Conservation (phyloP, 805 yeast species). For the Myxozyma sirexii region DNA sequence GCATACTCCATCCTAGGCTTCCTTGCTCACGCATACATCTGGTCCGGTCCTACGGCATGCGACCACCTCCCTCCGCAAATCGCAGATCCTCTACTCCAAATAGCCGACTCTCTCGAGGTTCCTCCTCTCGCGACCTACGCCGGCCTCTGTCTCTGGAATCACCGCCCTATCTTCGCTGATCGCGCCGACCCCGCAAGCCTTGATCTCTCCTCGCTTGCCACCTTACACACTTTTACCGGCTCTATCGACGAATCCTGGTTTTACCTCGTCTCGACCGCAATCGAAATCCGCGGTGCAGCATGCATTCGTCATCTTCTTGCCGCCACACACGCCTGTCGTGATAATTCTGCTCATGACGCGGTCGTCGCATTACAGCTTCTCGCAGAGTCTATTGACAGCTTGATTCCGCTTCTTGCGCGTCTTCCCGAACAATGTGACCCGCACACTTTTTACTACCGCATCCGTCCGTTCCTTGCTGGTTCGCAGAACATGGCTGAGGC, state of each 20-base stretch:
- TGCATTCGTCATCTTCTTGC: slow-evolving; percentile 68
- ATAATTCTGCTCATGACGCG: slow-evolving; percentile 49
- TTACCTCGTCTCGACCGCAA: slow-evolving; percentile 81
- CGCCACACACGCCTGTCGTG: slow-evolving; percentile 61
- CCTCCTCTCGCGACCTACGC: slow-evolving; percentile 92
- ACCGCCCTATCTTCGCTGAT: slow-evolving; percentile 39
- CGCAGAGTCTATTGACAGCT: slow-evolving; percentile 72
- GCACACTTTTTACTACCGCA: slow-evolving; percentile 80
- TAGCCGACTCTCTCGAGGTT: slow-evolving; percentile 62
- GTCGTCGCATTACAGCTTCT: slow-evolving; percentile 57
- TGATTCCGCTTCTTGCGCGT: slow-evolving; percentile 71
- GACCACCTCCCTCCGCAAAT: slow-evolving; percentile 63
- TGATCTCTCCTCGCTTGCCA: slow-evolving; percentile 71
- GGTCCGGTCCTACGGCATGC: slow-evolving; percentile 71
- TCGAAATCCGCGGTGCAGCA: slow-evolving; percentile 79
- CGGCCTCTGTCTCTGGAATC: slow-evolving; percentile 87
- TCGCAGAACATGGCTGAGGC: slow-evolving; percentile 90
- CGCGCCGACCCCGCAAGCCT: slow-evolving; percentile 60
- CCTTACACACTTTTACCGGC: slow-evolving; percentile 85
- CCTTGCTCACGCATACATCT: slow-evolving; percentile 83
- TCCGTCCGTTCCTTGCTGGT: slow-evolving; percentile 90
- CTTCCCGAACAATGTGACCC: slow-evolving; percentile 97
- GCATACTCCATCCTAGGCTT: slow-evolving; percentile 82
- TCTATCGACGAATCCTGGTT: slow-evolving; percentile 93
- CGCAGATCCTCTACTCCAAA: slow-evolving; percentile 68